These are phyloP conservation scores for Coemansia sp. DNA, from an alignment of 192 early-diverging fungal genomes.

Conservation along the genomic window DNA sequence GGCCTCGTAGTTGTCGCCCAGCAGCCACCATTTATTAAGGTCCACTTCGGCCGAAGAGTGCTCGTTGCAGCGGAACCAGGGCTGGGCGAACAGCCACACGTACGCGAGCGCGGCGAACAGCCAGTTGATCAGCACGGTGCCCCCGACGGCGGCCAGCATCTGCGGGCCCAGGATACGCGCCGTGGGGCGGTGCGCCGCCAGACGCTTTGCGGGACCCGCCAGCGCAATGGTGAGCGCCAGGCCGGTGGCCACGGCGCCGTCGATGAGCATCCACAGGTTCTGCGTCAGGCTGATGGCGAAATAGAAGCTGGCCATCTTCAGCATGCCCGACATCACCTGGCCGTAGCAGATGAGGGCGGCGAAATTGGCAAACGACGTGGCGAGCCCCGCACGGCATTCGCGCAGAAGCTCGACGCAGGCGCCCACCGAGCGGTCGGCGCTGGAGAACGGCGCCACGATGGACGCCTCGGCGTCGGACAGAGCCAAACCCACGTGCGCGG, in stretches of 20 bases:
- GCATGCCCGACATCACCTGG: slow-evolving; percentile 60
- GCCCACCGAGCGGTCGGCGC: slow-evolving; percentile 56
- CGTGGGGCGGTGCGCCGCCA: slow-evolving; percentile 65
- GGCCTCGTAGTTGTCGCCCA: slow-evolving; percentile 80
- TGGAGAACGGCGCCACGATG: slow-evolving; percentile 80
- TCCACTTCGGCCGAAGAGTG: slow-evolving; percentile 65
- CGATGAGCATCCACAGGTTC: slow-evolving; percentile 76
- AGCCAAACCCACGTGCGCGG: slow-evolving; percentile 77
- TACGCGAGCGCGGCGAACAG: slow-evolving; percentile 58
- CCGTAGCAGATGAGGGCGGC: slow-evolving; percentile 76
- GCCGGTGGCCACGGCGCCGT: slow-evolving; percentile 61
- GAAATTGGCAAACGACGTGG: slow-evolving; percentile 72
- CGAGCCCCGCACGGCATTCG: slow-evolving; percentile 72
- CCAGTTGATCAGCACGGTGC: slow-evolving; percentile 70
- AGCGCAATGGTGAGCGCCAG: slow-evolving; percentile 66
- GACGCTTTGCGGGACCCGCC: slow-evolving; percentile 56
- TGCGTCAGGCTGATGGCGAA: slow-evolving; percentile 69
- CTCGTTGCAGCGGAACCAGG: slow-evolving; percentile 77
- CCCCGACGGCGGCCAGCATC: slow-evolving; percentile 67
- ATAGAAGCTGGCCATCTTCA: slow-evolving; percentile 67
- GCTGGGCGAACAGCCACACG: slow-evolving; percentile 57
- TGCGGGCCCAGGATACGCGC: slow-evolving; percentile 71
- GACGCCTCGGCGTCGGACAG: slow-evolving; percentile 76
- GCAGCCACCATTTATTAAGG: slow-evolving; percentile 71
- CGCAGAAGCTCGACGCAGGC: slow-evolving; percentile 69